Conservation (phyloP, 2,329 filamentous ascomycete species). For the Purpureocillium takamizusanense region DNA sequence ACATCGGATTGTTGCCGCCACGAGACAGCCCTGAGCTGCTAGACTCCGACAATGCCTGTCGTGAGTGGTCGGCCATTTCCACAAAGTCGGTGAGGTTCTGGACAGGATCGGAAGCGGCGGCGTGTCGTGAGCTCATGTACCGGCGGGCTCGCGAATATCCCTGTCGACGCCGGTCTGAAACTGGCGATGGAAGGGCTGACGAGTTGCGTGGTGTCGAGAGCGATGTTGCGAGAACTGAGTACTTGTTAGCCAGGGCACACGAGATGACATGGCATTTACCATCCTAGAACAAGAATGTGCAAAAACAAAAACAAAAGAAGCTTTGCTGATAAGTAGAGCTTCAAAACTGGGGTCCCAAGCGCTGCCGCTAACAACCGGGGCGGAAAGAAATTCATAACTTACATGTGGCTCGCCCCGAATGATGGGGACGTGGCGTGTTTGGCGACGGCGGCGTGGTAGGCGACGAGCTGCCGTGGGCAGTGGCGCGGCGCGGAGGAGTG, state of each 20-base stretch:
- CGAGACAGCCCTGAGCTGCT: background rate
- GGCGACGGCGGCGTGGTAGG: no score
- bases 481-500: no score
- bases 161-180: constrained; percentile 15
- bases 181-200: constrained; percentile 8
- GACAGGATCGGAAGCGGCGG: constrained; percentile 11
- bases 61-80: background rate
- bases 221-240: background rate
- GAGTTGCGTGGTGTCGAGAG: background rate
- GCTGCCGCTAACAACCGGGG: no score
- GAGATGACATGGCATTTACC: no score
- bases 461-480: no score
- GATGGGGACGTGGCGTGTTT: background rate
- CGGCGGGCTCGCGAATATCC: constrained; percentile 17
- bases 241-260: no score
- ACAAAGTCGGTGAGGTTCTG: constrained; percentile 4
- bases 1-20: constrained; percentile 1
- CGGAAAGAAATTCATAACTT: no score
- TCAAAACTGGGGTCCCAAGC: no score
- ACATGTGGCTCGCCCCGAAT: constrained; percentile 1
- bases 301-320: no score
- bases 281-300: no score
- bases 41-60: background rate
- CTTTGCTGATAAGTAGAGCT: no score
- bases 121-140: constrained; percentile 12